Percentiles rank a stretch among this genome's conserved stretches.
phyloP scores from a whole-genome alignment of 1,139 yeast genomes.

The Entelexis sorbosivorans region DNA sequence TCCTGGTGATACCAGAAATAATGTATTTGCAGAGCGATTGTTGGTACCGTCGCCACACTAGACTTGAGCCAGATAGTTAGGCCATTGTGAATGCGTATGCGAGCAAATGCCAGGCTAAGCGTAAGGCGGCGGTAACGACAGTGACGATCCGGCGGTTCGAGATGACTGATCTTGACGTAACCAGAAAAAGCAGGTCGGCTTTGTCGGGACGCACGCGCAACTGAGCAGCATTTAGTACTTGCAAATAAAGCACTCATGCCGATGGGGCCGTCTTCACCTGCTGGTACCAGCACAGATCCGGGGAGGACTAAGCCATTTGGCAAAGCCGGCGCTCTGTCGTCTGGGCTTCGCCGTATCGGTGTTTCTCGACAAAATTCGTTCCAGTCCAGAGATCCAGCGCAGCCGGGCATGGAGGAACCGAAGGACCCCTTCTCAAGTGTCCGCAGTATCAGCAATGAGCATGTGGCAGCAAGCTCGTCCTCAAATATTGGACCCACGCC shows the following conservation, averaged over 20 bases:
- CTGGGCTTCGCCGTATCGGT: conserved; percentile 3
- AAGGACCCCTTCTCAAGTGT: conserved; percentile 2
- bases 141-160: not conserved
- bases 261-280: not conserved
- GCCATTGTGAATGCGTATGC: too few relatives aligned
- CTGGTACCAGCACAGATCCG: not conserved
- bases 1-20: too few relatives aligned
- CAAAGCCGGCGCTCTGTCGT: not conserved
- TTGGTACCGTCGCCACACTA: not conserved
- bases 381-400: not conserved
- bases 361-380: conserved; percentile 2
- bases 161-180: not conserved
- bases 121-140: not conserved
- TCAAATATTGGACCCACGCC: not conserved
- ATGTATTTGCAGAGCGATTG: not conserved
- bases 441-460: not conserved
- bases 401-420: not conserved
- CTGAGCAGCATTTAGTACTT: not conserved
- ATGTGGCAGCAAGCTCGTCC: not conserved
- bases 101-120: too few relatives aligned
- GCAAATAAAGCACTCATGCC: not conserved
- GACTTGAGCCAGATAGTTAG: too few relatives aligned
- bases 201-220: not conserved
- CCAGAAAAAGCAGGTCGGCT: too few relatives aligned
- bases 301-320: not conserved